Conservation (phyloP, 2,329 filamentous ascomycete genomes). For the Cladosporium austrohemisphaericum region DNA sequence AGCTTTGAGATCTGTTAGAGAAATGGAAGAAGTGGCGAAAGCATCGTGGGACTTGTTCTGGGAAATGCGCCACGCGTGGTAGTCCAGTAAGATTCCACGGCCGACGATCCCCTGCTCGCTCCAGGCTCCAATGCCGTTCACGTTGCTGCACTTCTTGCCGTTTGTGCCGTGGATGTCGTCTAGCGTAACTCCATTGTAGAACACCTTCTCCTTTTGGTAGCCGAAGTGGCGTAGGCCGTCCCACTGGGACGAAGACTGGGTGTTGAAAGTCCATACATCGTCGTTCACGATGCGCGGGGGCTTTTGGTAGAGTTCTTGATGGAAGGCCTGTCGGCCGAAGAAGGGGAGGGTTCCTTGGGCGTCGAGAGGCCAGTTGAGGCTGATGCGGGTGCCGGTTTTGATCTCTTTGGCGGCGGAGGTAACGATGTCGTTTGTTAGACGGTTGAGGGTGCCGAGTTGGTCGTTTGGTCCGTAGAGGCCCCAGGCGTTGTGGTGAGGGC, state of each 20-base stretch:
- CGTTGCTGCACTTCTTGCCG: conserved; percentile 32
- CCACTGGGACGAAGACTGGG: conserved; percentile 32
- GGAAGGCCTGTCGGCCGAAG: conserved; percentile 55
- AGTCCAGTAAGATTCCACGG: conserved; percentile 53
- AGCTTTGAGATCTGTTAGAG: conserved; percentile 39
- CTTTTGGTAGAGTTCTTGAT: conserved; percentile 52
- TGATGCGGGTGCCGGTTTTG: conserved; percentile 54
- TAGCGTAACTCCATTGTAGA: conserved; percentile 38
- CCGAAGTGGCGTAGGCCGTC: conserved; percentile 32
- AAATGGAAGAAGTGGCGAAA: conserved; percentile 35
- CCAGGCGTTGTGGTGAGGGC: conserved; percentile 45
- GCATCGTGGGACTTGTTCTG: conserved; percentile 36
- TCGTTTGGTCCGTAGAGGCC: conserved; percentile 47
- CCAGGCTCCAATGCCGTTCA: conserved; percentile 48
- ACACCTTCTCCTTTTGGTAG: conserved; percentile 42
- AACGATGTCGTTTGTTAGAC: conserved; percentile 49
- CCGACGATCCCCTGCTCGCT: conserved; percentile 54
- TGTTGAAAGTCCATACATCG: conserved; percentile 58
- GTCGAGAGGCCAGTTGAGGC: conserved; percentile 59
- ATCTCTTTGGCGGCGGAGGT: conserved; percentile 46
- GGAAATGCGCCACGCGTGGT: conserved; percentile 46
- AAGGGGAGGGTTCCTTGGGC: conserved; percentile 51
- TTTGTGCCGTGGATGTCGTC: conserved; percentile 38
- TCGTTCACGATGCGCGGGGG: conserved; percentile 55
- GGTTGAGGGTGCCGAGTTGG: conserved; percentile 59